phyloP scores from a whole-genome alignment of 495 filamentous ascomycete species.

The Lasiosphaeriaceae sp. region DNA sequence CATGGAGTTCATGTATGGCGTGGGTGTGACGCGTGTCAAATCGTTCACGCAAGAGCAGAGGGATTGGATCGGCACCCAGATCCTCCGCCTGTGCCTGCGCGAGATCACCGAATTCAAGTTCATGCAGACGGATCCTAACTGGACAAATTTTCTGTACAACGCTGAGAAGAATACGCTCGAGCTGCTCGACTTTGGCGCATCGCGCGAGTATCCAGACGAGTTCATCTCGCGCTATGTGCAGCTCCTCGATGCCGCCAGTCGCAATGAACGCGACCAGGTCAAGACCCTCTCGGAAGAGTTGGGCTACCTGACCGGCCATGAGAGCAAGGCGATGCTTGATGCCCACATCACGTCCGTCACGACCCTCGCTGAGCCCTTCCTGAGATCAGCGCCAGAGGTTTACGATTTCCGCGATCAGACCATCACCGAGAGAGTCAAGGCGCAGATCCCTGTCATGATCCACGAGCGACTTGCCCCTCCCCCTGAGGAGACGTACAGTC shows the following conservation, averaged over 20 bases:
- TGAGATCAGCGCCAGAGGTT: conserved; percentile 65
- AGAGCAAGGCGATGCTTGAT: conserved; percentile 76
- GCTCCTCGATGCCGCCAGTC: conserved; percentile 73
- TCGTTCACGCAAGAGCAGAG: conserved; percentile 73
- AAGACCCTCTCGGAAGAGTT: conserved; percentile 69
- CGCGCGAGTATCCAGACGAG: conserved; percentile 71
- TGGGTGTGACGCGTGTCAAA: conserved; percentile 78
- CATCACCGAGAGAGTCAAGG: conserved; percentile 86
- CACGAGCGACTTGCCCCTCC: conserved; percentile 82
- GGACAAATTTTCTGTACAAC: conserved; percentile 99
- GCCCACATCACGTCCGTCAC: conserved; percentile 79
- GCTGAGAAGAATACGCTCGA: conserved; percentile 66
- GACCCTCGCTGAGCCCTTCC: conserved; percentile 89
- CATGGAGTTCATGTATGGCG: conserved; percentile 84
- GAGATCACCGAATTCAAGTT: conserved; percentile 91
- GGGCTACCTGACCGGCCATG: conserved; percentile 88
- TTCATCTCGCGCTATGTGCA: conserved; percentile 78
- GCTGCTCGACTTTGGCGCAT: conserved; percentile 93
- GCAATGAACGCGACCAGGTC: conserved; percentile 58
- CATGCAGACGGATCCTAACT: conserved; percentile 99
- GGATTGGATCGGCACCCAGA: conserved; percentile 91
- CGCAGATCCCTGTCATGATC: conserved; percentile 87
- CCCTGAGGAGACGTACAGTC: conserved; percentile 94
- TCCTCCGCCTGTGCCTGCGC: conserved; percentile 86
- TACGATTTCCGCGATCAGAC: conserved; percentile 95